These are phyloP conservation scores for Calycina marina DNA, from an alignment of 2,329 filamentous ascomycete species.

Conservation along the genomic window DNA sequence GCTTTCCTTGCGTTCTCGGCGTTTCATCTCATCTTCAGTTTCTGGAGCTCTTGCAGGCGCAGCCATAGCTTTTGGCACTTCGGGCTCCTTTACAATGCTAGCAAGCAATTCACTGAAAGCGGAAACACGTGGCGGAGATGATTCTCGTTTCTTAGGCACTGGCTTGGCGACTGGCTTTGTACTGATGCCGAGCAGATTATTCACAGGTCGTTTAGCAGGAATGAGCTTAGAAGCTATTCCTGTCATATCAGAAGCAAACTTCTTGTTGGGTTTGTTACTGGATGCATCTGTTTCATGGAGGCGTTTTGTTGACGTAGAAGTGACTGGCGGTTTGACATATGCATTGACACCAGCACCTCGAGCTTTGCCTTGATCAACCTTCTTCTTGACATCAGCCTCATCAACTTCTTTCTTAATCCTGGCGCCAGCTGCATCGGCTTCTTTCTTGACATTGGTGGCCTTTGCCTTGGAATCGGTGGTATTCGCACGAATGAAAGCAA, in stretches of 20 bases:
- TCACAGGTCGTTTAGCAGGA: conserved; percentile 14
- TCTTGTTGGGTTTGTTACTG: conserved; percentile 21
- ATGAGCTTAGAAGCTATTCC: conserved; percentile 12
- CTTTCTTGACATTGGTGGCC: conserved; percentile 30
- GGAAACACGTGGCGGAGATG: conserved; percentile 20
- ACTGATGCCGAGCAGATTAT: conserved; percentile 19
- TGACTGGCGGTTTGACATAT: not conserved
- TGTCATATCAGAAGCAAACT: conserved; percentile 18
- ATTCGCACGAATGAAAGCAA: conserved; percentile 37
- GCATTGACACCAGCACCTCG: conserved; percentile 10
- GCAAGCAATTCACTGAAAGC: conserved; percentile 21
- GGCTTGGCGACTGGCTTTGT: conserved; percentile 19
- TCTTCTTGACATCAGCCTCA: conserved; percentile 15
- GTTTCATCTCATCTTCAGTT: conserved; percentile 51
- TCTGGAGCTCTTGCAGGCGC: conserved; percentile 30
- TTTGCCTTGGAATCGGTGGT: conserved; percentile 19
- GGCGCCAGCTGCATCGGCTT: too few species aligned
- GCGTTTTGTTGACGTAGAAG: conserved; percentile 16
- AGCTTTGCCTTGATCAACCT: conserved; percentile 14
- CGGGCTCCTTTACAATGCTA: conserved; percentile 21
- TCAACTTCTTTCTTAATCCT: conserved; percentile 12
- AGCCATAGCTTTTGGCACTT: conserved; percentile 19
- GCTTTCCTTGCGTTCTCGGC: conserved; percentile 57
- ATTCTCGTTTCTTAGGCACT: conserved; percentile 23
- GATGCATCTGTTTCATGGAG: conserved; percentile 19